Evolutionary conservation across 306 rosid genomes (phyloP).

Genomic region (Glycine tomentella): DNA sequence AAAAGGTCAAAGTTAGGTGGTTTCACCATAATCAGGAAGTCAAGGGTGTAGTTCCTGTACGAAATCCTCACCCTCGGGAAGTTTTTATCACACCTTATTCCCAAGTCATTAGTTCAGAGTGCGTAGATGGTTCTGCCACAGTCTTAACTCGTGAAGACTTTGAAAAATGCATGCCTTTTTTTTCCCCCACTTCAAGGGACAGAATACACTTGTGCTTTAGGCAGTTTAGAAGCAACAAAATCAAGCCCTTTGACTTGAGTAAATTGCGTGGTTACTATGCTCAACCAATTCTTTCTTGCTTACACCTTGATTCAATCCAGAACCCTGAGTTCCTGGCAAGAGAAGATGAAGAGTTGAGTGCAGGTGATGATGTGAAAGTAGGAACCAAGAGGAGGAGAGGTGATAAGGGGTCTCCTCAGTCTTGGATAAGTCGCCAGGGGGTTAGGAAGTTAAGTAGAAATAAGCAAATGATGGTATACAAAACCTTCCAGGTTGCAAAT

Average conservation of each 20-base stretch:
- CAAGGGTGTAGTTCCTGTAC: conserved; percentile 71
- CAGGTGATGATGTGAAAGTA: conserved; percentile 59
- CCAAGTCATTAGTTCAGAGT: conserved; percentile 96
- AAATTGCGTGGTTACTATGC: conserved; percentile 84
- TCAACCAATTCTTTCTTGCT: conserved; percentile 82
- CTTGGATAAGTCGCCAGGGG: conserved; percentile 53
- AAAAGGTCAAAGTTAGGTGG: conserved; percentile 97
- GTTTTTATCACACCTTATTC: conserved; percentile 91
- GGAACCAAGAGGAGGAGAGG: conserved; percentile 81
- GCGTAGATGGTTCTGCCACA: conserved; percentile 92
- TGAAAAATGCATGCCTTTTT: conserved; percentile 68
- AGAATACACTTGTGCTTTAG: conserved; percentile 82
- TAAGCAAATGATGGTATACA: conserved; percentile 57
- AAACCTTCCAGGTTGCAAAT: conserved; percentile 56
- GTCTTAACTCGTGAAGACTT: conserved; percentile 87
- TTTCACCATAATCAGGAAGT: conserved; percentile 97
- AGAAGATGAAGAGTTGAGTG: conserved; percentile 68
- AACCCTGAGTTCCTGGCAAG: conserved; percentile 58
- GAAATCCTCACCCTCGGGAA: conserved; percentile 91
- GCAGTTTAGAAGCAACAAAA: conserved; percentile 87
- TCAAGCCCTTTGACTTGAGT: conserved; percentile 88
- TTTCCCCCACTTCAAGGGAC: conserved; percentile 67
- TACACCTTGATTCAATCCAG: conserved; percentile 60
- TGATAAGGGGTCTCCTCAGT: conserved; percentile 58
- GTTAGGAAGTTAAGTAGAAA: conserved; percentile 62